phyloP scores from a whole-genome alignment of 345 rosid species.

The Eucalyptus pauciflora region DNA sequence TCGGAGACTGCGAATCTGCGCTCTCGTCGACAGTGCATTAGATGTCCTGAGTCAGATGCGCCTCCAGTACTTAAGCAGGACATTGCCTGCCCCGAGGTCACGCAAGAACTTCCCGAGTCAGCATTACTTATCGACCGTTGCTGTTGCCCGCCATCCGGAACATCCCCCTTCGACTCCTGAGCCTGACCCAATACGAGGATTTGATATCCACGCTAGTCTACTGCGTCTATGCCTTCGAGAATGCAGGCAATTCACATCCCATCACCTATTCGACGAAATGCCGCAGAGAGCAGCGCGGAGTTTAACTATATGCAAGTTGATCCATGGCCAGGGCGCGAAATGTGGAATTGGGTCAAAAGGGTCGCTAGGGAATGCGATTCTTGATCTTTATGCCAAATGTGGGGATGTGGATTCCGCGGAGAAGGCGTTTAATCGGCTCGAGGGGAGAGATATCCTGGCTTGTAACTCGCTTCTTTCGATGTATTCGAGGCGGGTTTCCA shows the following conservation, averaged over 20 bases:
- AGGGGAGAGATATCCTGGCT: slow-evolving; percentile 39
- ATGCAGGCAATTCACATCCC: slow-evolving; percentile 36
- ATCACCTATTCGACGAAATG: slow-evolving; percentile 62
- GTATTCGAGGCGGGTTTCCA: slow-evolving; percentile 40
- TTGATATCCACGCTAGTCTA: slow-evolving; percentile 8
- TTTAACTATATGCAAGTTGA: slow-evolving; percentile 24
- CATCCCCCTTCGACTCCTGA: not conserved
- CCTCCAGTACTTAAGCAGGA: not conserved
- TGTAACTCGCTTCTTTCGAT: slow-evolving; percentile 80
- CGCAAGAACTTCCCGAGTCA: not conserved
- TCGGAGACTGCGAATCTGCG: not conserved
- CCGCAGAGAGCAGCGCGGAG: slow-evolving; percentile 27
- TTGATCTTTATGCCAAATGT: slow-evolving; percentile 83
- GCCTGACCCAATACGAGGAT: not conserved
- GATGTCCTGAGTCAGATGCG: not conserved
- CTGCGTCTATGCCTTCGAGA: slow-evolving; percentile 22
- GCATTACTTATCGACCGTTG: not conserved
- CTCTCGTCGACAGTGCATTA: not conserved
- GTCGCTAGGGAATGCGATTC: slow-evolving; percentile 40
- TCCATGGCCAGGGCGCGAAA: slow-evolving; percentile 37
- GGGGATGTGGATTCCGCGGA: slow-evolving; percentile 39
- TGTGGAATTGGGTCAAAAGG: slow-evolving; percentile 41
- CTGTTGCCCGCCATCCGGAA: not conserved
- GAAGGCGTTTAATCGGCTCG: slow-evolving; percentile 43
- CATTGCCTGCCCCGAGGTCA: not conserved